Evolutionary conservation across 805 yeast species (phyloP).

Genomic region (Wickerhamiella brachini): DNA sequence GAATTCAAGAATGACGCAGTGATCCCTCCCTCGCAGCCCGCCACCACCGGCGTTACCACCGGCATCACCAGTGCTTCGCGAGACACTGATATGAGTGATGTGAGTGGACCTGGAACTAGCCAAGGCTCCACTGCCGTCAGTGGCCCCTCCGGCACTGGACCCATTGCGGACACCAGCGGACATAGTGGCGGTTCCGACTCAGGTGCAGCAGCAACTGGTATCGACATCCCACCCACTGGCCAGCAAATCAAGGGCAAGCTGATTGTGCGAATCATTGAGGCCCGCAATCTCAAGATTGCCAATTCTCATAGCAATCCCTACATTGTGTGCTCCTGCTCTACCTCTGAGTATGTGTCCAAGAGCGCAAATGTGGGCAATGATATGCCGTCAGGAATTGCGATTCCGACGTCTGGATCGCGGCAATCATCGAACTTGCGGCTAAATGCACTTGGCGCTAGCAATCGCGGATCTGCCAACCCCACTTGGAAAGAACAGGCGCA

Average conservation of each 20-base stretch:
- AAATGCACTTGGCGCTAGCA: slow-evolving; percentile 3
- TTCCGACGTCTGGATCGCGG: slow-evolving; percentile 18
- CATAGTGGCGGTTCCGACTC: not conserved
- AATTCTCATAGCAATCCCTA: slow-evolving; percentile 29
- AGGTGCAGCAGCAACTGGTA: not conserved
- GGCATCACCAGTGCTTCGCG: not conserved
- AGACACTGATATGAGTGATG: not conserved
- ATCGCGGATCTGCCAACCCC: slow-evolving; percentile 38
- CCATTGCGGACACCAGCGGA: not conserved
- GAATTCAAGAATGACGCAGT: slow-evolving; percentile 1
- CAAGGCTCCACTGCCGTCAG: not conserved
- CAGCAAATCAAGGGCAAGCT: slow-evolving; percentile 44
- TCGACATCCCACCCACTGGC: slow-evolving; percentile 10
- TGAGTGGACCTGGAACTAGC: no score
- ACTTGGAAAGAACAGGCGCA: slow-evolving; percentile 86
- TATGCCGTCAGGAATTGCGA: slow-evolving; percentile 23
- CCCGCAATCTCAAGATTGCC: slow-evolving; percentile 37
- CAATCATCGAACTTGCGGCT: slow-evolving; percentile 3
- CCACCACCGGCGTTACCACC: not conserved
- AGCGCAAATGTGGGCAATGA: slow-evolving; percentile 12
- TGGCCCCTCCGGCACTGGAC: not conserved
- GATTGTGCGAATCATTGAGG: slow-evolving; percentile 68
- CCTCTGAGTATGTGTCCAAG: slow-evolving; percentile 73
- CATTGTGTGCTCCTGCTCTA: slow-evolving; percentile 83
- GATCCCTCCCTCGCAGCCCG: slow-evolving; percentile 1